A percentile compares a stretch with the other conserved stretches of the same genome.
Conservation (phyloP, 805 yeast species). For the Starmerella gropengiesseri region DNA sequence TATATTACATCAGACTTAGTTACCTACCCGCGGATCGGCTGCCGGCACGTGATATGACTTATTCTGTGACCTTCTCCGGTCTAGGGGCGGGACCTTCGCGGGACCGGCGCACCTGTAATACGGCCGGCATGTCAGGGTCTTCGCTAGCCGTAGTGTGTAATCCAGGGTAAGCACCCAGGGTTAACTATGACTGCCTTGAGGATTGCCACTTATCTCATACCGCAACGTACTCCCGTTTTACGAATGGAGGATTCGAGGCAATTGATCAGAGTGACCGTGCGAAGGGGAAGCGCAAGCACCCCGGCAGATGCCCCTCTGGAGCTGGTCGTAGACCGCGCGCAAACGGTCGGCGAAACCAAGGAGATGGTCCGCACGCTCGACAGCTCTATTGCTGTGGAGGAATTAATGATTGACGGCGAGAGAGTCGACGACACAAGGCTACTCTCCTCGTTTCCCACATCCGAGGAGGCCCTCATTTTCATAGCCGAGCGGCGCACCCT, state of each 20-base stretch:
- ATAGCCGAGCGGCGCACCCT: slow-evolving; percentile 26
- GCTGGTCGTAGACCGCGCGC: slow-evolving; percentile 24
- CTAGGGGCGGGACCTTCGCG: slow-evolving; percentile 1
- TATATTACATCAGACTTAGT: too few relatives aligned
- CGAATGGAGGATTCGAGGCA: slow-evolving; percentile 14
- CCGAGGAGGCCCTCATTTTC: slow-evolving; percentile 25
- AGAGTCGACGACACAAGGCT: slow-evolving; percentile 28
- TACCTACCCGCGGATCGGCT: too few relatives aligned
- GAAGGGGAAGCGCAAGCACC: slow-evolving; percentile 15
- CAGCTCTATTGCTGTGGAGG: slow-evolving; percentile 25
- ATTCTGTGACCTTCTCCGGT: background rate
- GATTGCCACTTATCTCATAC: slow-evolving; percentile 6
- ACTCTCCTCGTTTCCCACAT: slow-evolving; percentile 25
- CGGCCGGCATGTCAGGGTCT: too few relatives aligned
- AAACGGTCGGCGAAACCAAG: slow-evolving; percentile 30
- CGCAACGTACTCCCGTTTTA: background rate
- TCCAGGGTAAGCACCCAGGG: slow-evolving; percentile 9
- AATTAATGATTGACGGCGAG: slow-evolving; percentile 25
- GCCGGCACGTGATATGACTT: background rate
- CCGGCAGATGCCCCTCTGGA: slow-evolving; percentile 21
- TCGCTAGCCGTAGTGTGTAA: slow-evolving; percentile 8
- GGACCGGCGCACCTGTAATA: too few relatives aligned
- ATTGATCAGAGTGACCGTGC: slow-evolving; percentile 23
- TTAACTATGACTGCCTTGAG: background rate
- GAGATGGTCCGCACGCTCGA: slow-evolving; percentile 26